Conservation (phyloP, 257 asterid genomes). For the Thymus mandschuricus region DNA sequence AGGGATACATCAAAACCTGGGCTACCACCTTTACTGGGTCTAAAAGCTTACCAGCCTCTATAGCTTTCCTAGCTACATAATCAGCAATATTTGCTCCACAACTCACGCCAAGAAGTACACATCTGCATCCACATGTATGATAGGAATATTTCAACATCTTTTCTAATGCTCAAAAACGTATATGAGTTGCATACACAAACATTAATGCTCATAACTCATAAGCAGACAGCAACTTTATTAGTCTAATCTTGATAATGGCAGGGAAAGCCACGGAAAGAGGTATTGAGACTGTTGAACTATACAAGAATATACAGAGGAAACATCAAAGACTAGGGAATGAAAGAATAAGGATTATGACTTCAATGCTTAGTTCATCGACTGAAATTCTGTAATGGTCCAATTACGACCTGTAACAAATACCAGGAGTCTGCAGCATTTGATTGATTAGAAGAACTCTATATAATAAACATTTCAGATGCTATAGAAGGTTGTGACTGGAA, state of each 20-base stretch:
- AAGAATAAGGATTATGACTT: slow-evolving; percentile 4
- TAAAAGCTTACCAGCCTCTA: slow-evolving; percentile 72
- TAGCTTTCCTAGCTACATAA: slow-evolving; percentile 75
- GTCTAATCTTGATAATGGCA: not conserved
- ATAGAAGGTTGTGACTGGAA: not conserved
- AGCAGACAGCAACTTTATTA: not conserved
- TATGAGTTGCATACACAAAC: slow-evolving; percentile 1
- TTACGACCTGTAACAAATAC: too few species aligned
- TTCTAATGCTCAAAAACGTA: slow-evolving; percentile 8
- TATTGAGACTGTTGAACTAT: not conserved
- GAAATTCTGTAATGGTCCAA: too few species aligned
- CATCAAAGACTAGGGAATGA: slow-evolving; percentile 1
- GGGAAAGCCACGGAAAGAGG: not conserved
- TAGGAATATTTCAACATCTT: slow-evolving; percentile 21
- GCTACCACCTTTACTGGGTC: slow-evolving; percentile 95
- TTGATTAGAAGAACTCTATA: too few species aligned
- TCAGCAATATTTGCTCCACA: slow-evolving; percentile 89
- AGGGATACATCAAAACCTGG: slow-evolving; percentile 91
- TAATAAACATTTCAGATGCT: too few species aligned
- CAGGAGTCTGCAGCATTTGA: too few species aligned
- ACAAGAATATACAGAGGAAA: slow-evolving; percentile 6
- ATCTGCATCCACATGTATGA: slow-evolving; percentile 49
- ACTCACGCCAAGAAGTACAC: slow-evolving; percentile 92
- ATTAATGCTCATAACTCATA: not conserved
- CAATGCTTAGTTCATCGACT: not conserved